A percentile compares a stretch with the other conserved stretches of the same genome.
Evolutionary conservation across 208 protist genomes (phyloP).

Genomic region (Vickermania spadyakhi): DNA sequence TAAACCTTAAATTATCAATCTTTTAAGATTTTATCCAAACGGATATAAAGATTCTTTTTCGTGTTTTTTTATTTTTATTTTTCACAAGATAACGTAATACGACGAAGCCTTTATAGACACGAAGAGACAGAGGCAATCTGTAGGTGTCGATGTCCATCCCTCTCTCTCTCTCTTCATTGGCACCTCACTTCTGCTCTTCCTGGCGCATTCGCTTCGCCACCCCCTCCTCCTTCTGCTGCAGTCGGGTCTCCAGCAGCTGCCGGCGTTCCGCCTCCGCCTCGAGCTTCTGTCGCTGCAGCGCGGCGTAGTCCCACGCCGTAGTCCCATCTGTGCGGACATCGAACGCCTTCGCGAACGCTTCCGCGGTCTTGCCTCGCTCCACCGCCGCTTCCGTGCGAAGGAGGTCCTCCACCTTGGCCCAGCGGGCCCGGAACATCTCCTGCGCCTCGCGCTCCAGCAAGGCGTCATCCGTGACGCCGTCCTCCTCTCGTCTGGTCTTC

Average conservation of each 20-base stretch:
- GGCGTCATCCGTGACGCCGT: slow-evolving; percentile 25
- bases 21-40: too few relatives aligned
- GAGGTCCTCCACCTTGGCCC: slow-evolving; percentile 18
- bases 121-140: too few relatives aligned
- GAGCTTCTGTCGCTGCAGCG: not conserved
- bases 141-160: too few relatives aligned
- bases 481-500: too few relatives aligned
- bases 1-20: too few relatives aligned
- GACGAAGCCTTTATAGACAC: too few relatives aligned
- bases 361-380: slow-evolving; percentile 45
- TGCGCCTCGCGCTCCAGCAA: slow-evolving; percentile 54
- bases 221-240: not conserved
- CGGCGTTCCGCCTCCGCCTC: not conserved
- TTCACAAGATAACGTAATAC: too few relatives aligned
- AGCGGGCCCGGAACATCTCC: slow-evolving; percentile 38
- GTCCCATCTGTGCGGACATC: slow-evolving; percentile 16
- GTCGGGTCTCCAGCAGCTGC: not conserved
- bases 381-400: slow-evolving; percentile 17
- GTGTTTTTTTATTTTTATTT: too few relatives aligned
- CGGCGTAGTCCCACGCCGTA: not conserved
- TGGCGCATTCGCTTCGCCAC: slow-evolving; percentile 23
- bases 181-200: too few relatives aligned
- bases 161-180: too few relatives aligned
- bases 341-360: slow-evolving; percentile 69
- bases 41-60: too few relatives aligned